These are phyloP conservation scores for Cryphonectria japonica DNA, from an alignment of 2,329 filamentous ascomycete species.

Conservation along the genomic window DNA sequence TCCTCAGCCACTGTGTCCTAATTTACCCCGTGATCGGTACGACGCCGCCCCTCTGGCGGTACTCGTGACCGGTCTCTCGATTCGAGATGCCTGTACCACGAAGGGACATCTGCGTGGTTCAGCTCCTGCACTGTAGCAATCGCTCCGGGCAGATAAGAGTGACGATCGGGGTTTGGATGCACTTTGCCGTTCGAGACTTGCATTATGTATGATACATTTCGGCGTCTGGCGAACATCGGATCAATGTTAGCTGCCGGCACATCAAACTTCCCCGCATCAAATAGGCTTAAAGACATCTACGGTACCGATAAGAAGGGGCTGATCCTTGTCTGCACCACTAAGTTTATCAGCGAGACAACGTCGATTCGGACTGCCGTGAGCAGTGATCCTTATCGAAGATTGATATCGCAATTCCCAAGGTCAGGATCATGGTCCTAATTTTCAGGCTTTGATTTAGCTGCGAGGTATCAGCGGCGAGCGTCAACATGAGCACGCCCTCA, in stretches of 20 bases:
- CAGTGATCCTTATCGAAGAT: constrained; percentile 1
- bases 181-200: background rate
- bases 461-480: background rate
- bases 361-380: constrained; percentile 4
- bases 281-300: constrained; percentile 1
- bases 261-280: background rate
- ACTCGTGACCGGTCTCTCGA: constrained; percentile 11
- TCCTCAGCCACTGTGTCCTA: background rate
- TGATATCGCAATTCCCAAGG: background rate
- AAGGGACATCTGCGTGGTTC: background rate
- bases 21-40: background rate
- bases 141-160: background rate
- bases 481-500: background rate
- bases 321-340: background rate
- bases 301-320: background rate
- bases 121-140: background rate
- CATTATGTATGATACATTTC: background rate
- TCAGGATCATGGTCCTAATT: background rate
- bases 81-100: constrained; percentile 10
- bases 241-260: background rate
- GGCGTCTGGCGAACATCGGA: background rate
- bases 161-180: background rate
- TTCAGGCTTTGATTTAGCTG: background rate
- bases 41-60: background rate
- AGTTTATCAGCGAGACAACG: background rate